These are phyloP conservation scores for Paracamarosporium sp. DNA, from an alignment of 2,329 filamentous ascomycete genomes.

Conservation along the genomic window DNA sequence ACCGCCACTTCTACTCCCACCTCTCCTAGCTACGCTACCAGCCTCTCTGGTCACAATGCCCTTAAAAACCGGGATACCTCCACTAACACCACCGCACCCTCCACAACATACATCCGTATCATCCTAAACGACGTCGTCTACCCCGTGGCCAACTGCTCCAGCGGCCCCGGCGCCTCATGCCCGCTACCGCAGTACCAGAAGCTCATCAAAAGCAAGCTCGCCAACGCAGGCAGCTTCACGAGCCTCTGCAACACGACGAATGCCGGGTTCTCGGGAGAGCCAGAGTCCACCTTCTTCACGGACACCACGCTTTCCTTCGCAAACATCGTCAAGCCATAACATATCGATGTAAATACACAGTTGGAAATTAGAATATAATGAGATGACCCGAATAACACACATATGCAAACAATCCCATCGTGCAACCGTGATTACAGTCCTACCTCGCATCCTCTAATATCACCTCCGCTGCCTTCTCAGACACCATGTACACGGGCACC, in stretches of 20 bases:
- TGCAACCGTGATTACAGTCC: neutral
- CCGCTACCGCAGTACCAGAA: constrained; percentile 37
- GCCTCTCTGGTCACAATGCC: neutral
- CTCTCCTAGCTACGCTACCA: neutral
- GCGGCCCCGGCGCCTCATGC: constrained; percentile 56
- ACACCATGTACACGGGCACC: constrained; percentile 63
- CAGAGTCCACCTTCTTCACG: constrained; percentile 1
- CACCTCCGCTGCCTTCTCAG: constrained; percentile 68
- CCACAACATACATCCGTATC: constrained; percentile 58
- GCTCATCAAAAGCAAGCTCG: constrained; percentile 53
- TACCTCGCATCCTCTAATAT: constrained; percentile 46
- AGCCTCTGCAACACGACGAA: constrained; percentile 50
- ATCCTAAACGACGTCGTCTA: constrained; percentile 70
- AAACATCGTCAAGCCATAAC: neutral
- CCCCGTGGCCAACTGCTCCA: constrained; percentile 61
- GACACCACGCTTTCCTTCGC: constrained; percentile 5
- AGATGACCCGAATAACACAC: neutral
- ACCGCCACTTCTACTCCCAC: neutral
- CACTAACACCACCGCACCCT: constrained; percentile 10
- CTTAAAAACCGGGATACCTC: constrained; percentile 6
- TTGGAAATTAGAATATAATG: neutral
- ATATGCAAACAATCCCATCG: too few species aligned
- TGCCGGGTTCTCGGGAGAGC: constrained; percentile 1
- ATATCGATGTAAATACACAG: neutral
- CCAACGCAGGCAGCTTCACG: constrained; percentile 58